Evolutionary conservation across 768 basidiomycete species (phyloP).

Genomic region (Boletus eberwhitei): DNA sequence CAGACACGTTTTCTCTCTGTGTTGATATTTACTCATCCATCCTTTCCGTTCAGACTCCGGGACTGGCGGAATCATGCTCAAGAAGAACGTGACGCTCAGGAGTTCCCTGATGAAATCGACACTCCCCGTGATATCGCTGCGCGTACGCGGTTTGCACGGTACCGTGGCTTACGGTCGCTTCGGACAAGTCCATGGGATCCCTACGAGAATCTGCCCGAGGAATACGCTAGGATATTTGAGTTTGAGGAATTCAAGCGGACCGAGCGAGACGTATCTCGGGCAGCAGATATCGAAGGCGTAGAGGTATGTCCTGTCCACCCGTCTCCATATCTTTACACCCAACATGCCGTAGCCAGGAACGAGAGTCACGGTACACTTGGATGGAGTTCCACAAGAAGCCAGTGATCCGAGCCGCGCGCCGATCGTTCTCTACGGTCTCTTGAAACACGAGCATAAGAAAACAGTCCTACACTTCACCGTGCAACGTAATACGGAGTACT

Average conservation of each 20-base stretch:
- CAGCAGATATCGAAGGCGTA: constrained; percentile 65
- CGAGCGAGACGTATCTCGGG: constrained; percentile 62
- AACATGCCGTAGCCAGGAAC: constrained; percentile 60
- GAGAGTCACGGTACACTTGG: constrained; percentile 74
- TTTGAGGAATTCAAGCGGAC: constrained; percentile 94
- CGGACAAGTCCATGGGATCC: constrained; percentile 97
- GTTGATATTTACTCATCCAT: neutral
- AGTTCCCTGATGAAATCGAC: constrained; percentile 96
- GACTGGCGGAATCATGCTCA: constrained; percentile 67
- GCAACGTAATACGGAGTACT: constrained; percentile 93
- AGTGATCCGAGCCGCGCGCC: constrained; percentile 36
- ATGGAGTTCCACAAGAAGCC: constrained; percentile 69
- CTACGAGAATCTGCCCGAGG: constrained; percentile 89
- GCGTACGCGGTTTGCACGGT: constrained; percentile 82
- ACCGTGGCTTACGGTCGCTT: constrained; percentile 87
- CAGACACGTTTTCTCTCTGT: constrained; percentile 26
- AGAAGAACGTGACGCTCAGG: constrained; percentile 76
- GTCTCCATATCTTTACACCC: too few species aligned
- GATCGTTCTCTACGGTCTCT: constrained; percentile 72
- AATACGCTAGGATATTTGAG: constrained; percentile 94
- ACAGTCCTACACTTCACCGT: constrained; percentile 90
- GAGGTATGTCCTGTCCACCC: constrained; percentile 49
- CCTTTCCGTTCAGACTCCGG: constrained; percentile 47
- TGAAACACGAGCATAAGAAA: constrained; percentile 96
- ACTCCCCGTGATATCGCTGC: constrained; percentile 86